Conservation (phyloP, 345 rosid species). For the Pelargonium nanum region DNA sequence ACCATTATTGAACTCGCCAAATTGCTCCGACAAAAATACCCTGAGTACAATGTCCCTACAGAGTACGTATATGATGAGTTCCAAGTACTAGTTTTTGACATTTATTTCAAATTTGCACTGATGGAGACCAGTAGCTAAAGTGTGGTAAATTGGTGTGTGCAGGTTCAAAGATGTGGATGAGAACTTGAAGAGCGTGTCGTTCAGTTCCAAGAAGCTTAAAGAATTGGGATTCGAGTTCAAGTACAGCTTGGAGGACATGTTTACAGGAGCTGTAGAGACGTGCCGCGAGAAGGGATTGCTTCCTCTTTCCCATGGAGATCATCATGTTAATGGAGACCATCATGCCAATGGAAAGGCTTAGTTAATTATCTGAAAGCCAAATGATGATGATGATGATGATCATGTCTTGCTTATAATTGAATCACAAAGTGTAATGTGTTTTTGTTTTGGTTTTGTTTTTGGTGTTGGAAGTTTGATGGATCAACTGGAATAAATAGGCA, state of each 20-base stretch:
- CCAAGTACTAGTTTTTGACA: not conserved
- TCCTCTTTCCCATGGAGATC: constrained; percentile 22
- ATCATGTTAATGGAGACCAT: too few species aligned
- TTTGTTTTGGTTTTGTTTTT: too few species aligned
- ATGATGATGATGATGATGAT: too few species aligned
- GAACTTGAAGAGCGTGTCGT: constrained; percentile 24
- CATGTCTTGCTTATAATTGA: too few species aligned
- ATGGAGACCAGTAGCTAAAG: too few species aligned
- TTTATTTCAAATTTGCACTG: too few species aligned
- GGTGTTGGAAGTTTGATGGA: too few species aligned
- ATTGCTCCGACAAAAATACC: constrained; percentile 46
- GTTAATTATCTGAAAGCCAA: not conserved
- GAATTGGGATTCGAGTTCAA: constrained; percentile 70
- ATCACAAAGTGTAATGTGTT: too few species aligned
- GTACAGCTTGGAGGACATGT: constrained; percentile 70
- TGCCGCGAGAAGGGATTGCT: constrained; percentile 60
- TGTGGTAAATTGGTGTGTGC: constrained; percentile 1
- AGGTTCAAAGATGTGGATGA: constrained; percentile 64
- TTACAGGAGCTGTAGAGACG: constrained; percentile 53
- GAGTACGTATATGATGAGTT: constrained; percentile 28
- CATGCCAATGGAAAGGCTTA: too few species aligned
- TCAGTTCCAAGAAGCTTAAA: constrained; percentile 55
- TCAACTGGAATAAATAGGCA: too few species aligned
- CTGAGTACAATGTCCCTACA: constrained; percentile 49
- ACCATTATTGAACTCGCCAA: constrained; percentile 45